Evolutionary conservation across 2,329 filamentous ascomycete genomes (phyloP), one percentile per base, ranked within the genome.

Genomic region (Sclerotinia subarctica): DNA sequence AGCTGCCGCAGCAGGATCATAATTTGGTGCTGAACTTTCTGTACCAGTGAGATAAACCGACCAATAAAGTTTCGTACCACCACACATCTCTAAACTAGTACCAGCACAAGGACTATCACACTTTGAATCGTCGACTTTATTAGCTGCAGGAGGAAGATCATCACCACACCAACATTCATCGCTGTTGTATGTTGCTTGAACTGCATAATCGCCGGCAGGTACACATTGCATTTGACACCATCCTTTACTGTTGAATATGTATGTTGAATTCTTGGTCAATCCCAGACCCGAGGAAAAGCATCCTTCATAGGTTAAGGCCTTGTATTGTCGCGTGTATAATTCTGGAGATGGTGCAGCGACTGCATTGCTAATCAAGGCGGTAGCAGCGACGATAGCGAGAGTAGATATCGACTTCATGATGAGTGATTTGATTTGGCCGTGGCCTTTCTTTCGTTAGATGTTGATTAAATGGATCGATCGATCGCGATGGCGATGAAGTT

Each of bases 141-240:
- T 68, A 26, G 52, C 67, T 5, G 68, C 57, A 11, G 74, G 70
- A 24, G 77, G 77, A n/a, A 77, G 29, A 15, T 66, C 64, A 21
- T 74, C 54, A 63, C 75, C 75, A 64, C 77, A 78, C 65, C 70
- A 78, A 68, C 77, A 78, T n/a, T 71, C 70, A 8, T 54, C 70
- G 13, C 52, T 62, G 29, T 72, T 71, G 13, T 70, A 72, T n/a
- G 72, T 74, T 32, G 73, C 75, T 58, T 76, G 69, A 13, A 72
- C 72, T 2, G 72, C 54, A n/a, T 64, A 66, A 35, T 67, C 69
- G 32, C 3, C 32, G 53, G 57, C 8, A 5, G 67, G 70, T 24
- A 70, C 66, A 67, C 75, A 77, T 51, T 69, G 46, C 7, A 42
- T 49, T 54, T 73, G 72, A 56, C 74, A 78, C 19, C 71, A 72